Conservation (phyloP, 1,284 basidiomycete genomes). For the Earliella scabrosa region DNA sequence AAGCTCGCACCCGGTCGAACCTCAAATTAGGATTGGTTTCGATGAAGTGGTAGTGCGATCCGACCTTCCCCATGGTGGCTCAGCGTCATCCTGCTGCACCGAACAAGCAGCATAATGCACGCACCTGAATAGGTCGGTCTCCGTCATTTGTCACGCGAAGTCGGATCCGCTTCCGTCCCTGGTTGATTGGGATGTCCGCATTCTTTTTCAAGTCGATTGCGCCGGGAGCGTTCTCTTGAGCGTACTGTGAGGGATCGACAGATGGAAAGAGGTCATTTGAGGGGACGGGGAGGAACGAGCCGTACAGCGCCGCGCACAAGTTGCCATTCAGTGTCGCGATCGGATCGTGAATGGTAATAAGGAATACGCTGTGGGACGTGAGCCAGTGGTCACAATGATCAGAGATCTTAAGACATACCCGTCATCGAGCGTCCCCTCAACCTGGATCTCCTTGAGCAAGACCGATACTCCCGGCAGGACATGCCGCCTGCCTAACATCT, state of each 20-base stretch:
- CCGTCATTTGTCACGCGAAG: conserved; percentile 91
- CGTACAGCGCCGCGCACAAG: conserved; percentile 84
- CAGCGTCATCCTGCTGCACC: too few species aligned
- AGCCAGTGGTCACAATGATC: background rate
- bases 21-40: conserved; percentile 85
- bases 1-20: conserved; percentile 84
- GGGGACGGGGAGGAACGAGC: conserved; percentile 90
- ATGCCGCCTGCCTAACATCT: conserved; percentile 86
- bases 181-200: conserved; percentile 79
- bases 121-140: conserved; percentile 91
- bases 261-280: conserved; percentile 66
- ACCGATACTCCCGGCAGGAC: conserved; percentile 81
- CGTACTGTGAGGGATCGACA: conserved; percentile 50
- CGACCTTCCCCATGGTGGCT: too few species aligned
- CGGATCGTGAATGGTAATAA: conserved; percentile 94
- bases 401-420: conserved; percentile 55
- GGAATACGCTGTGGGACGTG: conserved; percentile 66
- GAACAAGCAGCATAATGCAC: too few species aligned
- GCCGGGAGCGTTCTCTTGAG: conserved; percentile 66
- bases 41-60: conserved; percentile 93
- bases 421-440: conserved; percentile 90
- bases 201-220: conserved; percentile 73
- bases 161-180: conserved; percentile 68
- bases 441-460: conserved; percentile 83
- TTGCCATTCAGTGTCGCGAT: conserved; percentile 86